phyloP scores from a whole-genome alignment of 2,329 filamentous ascomycete genomes.

The Cytospora piceae region DNA sequence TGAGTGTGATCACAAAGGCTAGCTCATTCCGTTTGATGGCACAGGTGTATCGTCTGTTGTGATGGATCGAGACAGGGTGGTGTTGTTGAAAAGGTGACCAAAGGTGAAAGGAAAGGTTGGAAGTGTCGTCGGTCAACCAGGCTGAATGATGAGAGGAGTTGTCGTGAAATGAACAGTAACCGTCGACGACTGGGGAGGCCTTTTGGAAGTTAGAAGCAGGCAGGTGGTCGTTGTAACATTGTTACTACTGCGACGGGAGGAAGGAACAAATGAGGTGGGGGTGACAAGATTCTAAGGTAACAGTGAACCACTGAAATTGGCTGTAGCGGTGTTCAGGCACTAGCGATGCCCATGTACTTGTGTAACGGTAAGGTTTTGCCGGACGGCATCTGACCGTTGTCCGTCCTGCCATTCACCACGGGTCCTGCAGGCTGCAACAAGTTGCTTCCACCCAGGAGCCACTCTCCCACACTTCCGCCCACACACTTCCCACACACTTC shows the following conservation, averaged over 20 bases:
- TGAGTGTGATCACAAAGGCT: conserved; percentile 26
- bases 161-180: neutral
- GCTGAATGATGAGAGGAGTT: neutral
- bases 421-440: neutral
- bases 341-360: neutral
- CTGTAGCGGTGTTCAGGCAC: neutral
- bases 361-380: neutral
- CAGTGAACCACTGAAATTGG: neutral
- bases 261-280: neutral
- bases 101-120: neutral
- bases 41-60: neutral
- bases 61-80: neutral
- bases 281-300: neutral
- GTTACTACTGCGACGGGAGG: neutral
- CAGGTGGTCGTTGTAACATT: neutral
- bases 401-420: neutral
- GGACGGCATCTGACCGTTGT: neutral
- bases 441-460: neutral
- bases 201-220: neutral
- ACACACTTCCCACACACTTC: neutral
- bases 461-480: neutral
- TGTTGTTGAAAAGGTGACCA: neutral
- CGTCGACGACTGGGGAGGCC: neutral
- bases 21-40: conserved; percentile 26
- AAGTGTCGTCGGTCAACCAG: neutral